phyloP scores from a whole-genome alignment of 805 yeast species.

The Myxozyma sirexii region DNA sequence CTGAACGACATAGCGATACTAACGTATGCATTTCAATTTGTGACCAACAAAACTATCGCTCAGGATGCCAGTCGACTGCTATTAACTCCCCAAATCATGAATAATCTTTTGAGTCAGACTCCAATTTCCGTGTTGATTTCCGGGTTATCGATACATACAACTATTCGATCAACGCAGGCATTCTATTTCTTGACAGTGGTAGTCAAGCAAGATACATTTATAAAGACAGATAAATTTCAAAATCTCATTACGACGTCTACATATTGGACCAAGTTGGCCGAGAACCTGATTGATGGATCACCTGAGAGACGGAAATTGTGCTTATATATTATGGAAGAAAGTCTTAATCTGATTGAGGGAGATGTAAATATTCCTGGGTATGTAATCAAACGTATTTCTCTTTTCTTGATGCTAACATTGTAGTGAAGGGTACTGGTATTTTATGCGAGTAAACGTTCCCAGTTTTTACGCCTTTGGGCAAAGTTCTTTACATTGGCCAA shows the following conservation, averaged over 20 bases:
- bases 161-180: slow-evolving; percentile 1
- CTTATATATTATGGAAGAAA: slow-evolving; percentile 14
- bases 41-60: slow-evolving; percentile 3
- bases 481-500: slow-evolving; percentile 75
- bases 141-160: neutral
- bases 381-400: neutral
- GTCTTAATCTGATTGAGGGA: neutral
- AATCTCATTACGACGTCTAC: neutral
- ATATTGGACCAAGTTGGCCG: slow-evolving; percentile 17
- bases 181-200: slow-evolving; percentile 18
- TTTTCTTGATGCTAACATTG: neutral
- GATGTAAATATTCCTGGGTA: slow-evolving; percentile 20
- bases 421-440: slow-evolving; percentile 9
- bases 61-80: slow-evolving; percentile 3
- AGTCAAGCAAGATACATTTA: neutral
- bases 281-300: slow-evolving; percentile 14
- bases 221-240: neutral
- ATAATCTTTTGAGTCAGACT: neutral
- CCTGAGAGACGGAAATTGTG: slow-evolving; percentile 24
- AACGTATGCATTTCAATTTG: slow-evolving; percentile 6
- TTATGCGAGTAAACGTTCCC: neutral
- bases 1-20: neutral
- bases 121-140: neutral
- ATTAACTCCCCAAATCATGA: slow-evolving; percentile 1
- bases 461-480: slow-evolving; percentile 61